phyloP scores from a whole-genome alignment of 2,329 filamentous ascomycete species.

The Venturia effusa region DNA sequence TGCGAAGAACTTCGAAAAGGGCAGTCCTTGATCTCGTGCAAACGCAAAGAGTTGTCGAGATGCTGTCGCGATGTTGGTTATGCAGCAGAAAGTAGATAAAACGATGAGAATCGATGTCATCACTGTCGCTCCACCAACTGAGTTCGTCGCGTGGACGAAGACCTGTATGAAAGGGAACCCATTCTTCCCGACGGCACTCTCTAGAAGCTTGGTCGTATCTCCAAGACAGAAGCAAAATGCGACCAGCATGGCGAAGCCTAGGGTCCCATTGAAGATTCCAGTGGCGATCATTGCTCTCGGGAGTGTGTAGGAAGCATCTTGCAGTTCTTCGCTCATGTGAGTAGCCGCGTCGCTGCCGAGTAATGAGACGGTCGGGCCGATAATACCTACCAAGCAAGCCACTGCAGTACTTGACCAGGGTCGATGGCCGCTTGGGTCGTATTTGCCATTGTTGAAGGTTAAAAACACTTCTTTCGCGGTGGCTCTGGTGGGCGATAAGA shows the following conservation, averaged over 20 bases:
- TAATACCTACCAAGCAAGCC: slow-evolving; percentile 34
- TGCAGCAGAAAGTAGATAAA: slow-evolving; percentile 20
- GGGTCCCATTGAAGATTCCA: slow-evolving; percentile 20
- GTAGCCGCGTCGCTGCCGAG: slow-evolving; percentile 27
- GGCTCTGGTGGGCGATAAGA: slow-evolving; percentile 28
- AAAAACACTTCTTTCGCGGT: slow-evolving; percentile 35
- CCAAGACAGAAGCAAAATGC: slow-evolving; percentile 21
- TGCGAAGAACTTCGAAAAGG: slow-evolving; percentile 17
- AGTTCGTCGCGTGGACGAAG: slow-evolving; percentile 25
- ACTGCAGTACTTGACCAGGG: slow-evolving; percentile 34
- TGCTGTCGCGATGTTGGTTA: slow-evolving; percentile 27
- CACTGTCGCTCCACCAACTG: slow-evolving; percentile 21
- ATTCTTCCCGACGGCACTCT: slow-evolving; percentile 14
- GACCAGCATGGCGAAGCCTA: slow-evolving; percentile 20
- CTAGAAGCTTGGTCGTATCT: slow-evolving; percentile 15
- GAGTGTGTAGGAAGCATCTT: slow-evolving; percentile 19
- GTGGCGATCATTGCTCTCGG: slow-evolving; percentile 22
- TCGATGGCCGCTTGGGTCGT: neutral
- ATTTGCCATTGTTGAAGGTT: slow-evolving; percentile 34
- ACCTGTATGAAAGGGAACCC: slow-evolving; percentile 24
- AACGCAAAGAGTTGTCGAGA: slow-evolving; percentile 30
- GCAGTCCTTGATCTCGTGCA: slow-evolving; percentile 31
- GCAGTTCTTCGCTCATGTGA: slow-evolving; percentile 24
- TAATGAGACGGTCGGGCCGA: slow-evolving; percentile 27
- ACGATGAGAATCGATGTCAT: slow-evolving; percentile 24